Percentiles rank a stretch among this genome's conserved stretches.
phyloP scores from a whole-genome alignment of 257 asterid species.

The Jaltomata sinuosa region DNA sequence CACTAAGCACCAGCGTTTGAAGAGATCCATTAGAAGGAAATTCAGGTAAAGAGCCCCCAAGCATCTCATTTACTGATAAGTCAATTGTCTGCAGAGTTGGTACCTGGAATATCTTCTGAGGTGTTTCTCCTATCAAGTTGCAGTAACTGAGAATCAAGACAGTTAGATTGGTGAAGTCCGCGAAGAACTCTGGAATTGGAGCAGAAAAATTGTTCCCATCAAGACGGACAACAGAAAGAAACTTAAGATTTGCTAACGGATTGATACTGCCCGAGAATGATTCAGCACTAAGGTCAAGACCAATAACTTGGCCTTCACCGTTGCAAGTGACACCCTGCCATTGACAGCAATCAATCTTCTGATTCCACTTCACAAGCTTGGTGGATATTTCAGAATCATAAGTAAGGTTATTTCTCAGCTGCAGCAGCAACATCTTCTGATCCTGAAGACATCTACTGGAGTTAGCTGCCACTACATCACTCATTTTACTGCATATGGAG shows the following conservation, averaged over 20 bases:
- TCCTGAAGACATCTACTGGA: slow-evolving; percentile 17
- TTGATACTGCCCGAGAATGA: slow-evolving; percentile 29
- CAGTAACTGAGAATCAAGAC: slow-evolving; percentile 23
- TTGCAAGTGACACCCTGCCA: slow-evolving; percentile 56
- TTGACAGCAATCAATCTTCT: slow-evolving; percentile 29
- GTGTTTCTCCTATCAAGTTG: slow-evolving; percentile 26
- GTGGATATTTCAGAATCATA: slow-evolving; percentile 42
- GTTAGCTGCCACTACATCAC: slow-evolving; percentile 11
- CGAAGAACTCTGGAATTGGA: slow-evolving; percentile 29
- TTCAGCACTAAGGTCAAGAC: slow-evolving; percentile 41
- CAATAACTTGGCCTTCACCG: slow-evolving; percentile 18
- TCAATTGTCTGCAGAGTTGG: slow-evolving; percentile 27
- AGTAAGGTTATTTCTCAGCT: slow-evolving; percentile 29
- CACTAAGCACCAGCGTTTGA: slow-evolving; percentile 23
- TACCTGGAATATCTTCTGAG: slow-evolving; percentile 35
- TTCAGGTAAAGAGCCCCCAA: slow-evolving; percentile 45
- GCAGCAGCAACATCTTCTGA: slow-evolving; percentile 33
- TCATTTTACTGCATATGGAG: background rate
- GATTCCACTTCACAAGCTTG: slow-evolving; percentile 43
- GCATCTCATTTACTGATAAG: slow-evolving; percentile 27
- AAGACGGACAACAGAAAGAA: slow-evolving; percentile 32
- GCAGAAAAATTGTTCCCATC: slow-evolving; percentile 28
- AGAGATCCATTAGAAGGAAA: slow-evolving; percentile 38
- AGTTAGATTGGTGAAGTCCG: slow-evolving; percentile 27
- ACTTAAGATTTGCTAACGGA: slow-evolving; percentile 22